These are phyloP conservation scores for Hemerocallis citrina DNA, from an alignment of 106 monocot genomes.

Conservation along the genomic window DNA sequence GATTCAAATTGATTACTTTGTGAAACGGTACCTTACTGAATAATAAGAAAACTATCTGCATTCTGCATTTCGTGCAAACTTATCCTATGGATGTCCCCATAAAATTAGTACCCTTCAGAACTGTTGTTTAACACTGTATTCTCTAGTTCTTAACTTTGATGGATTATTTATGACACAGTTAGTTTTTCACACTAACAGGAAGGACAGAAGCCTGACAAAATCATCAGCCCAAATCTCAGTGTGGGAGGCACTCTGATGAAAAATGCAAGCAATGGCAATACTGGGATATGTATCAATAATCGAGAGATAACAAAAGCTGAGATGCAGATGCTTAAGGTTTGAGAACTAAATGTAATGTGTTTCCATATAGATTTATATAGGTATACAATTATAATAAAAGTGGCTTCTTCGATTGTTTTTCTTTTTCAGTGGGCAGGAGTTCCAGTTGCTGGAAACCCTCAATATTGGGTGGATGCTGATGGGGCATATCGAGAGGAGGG, in stretches of 20 bases:
- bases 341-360: background rate
- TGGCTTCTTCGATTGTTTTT: background rate
- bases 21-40: too few species aligned
- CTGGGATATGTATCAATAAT: constrained; percentile 78
- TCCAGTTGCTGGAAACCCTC: constrained; percentile 89
- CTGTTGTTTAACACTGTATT: too few species aligned
- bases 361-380: background rate
- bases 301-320: constrained; percentile 89
- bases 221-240: constrained; percentile 76
- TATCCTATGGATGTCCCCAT: too few species aligned
- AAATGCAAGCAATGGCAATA: constrained; percentile 93
- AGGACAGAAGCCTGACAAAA: constrained; percentile 78
- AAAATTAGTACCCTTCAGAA: too few species aligned
- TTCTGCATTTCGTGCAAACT: too few species aligned
- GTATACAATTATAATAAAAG: background rate
- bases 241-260: constrained; percentile 61
- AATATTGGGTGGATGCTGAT: constrained; percentile 98
- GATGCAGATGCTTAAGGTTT: constrained; percentile 87
- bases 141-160: too few species aligned
- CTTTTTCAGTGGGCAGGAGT: constrained; percentile 93
- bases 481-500: constrained; percentile 98
- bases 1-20: too few species aligned
- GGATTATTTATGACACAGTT: too few species aligned
- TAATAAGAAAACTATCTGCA: too few species aligned
- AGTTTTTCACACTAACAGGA: constrained; percentile 28